Evolutionary conservation across 176 grass and related monocot genomes (phyloP).

Genomic region (Saccharum spontaneum): DNA sequence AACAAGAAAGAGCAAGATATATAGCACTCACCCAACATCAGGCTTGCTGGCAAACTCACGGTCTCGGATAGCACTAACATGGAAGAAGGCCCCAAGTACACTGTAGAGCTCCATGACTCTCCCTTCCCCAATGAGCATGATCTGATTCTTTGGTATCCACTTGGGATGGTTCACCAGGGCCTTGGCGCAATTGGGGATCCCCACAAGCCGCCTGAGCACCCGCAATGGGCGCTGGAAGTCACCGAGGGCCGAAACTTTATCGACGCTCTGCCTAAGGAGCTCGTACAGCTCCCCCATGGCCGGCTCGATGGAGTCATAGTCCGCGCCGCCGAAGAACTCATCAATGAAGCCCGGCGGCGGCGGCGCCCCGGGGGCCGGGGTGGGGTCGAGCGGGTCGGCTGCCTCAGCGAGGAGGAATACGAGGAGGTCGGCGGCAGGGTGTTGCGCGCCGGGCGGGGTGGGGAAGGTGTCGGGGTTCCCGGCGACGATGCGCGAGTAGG

Average conservation of each 20-base stretch:
- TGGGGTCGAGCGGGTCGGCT: slow-evolving; percentile 55
- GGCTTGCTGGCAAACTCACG: slow-evolving; percentile 69
- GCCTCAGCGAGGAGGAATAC: slow-evolving; percentile 79
- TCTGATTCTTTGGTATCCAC: slow-evolving; percentile 71
- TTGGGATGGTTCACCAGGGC: slow-evolving; percentile 82
- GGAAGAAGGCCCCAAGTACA: slow-evolving; percentile 83
- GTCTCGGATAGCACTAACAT: slow-evolving; percentile 80
- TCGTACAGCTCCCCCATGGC: slow-evolving; percentile 67
- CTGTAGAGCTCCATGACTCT: slow-evolving; percentile 78
- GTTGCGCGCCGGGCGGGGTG: slow-evolving; percentile 32
- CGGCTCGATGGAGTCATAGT: slow-evolving; percentile 65
- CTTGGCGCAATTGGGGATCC: slow-evolving; percentile 67
- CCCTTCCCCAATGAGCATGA: slow-evolving; percentile 81
- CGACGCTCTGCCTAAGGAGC: slow-evolving; percentile 62
- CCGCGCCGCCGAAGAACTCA: slow-evolving; percentile 63
- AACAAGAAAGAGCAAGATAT: neutral
- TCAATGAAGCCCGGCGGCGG: slow-evolving; percentile 72
- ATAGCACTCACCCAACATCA: slow-evolving; percentile 57
- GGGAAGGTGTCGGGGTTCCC: slow-evolving; percentile 79
- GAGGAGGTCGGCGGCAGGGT: slow-evolving; percentile 53
- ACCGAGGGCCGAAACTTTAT: slow-evolving; percentile 65
- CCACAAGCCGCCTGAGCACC: slow-evolving; percentile 63
- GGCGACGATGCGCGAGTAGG: slow-evolving; percentile 71
- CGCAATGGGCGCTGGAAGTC: slow-evolving; percentile 88
- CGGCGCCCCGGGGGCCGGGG: slow-evolving; percentile 37